Conservation (phyloP, 1,139 yeast species). For the Kodamaea alishanica region DNA sequence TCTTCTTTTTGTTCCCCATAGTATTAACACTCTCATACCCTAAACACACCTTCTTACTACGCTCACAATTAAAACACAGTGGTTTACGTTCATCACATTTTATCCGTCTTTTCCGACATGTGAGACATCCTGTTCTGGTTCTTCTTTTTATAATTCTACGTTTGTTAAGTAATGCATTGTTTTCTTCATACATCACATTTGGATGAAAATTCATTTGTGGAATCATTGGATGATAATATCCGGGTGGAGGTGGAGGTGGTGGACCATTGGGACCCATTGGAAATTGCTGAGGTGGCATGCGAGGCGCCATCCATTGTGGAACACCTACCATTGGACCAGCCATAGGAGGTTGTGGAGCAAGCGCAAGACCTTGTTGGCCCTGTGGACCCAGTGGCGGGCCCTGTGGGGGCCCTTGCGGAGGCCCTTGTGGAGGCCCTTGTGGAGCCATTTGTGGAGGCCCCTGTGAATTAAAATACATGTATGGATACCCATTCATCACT, state of each 20-base stretch:
- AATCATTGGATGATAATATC: conserved; percentile 9
- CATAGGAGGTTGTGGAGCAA: conserved; percentile 6
- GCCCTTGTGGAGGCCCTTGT: conserved; percentile 6
- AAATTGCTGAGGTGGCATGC: conserved; percentile 3
- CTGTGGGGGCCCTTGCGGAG: conserved; percentile 8
- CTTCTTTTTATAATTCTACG: conserved; percentile 36
- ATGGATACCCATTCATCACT: too few species aligned
- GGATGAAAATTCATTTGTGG: conserved; percentile 6
- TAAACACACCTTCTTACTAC: conserved; percentile 63
- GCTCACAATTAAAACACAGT: conserved; percentile 67
- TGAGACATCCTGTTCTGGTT: conserved; percentile 28
- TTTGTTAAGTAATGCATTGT: conserved; percentile 35
- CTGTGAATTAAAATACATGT: conserved; percentile 1
- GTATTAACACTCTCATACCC: conserved; percentile 49
- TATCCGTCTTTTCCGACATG: conserved; percentile 29
- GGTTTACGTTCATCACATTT: conserved; percentile 52
- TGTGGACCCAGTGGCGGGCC: conserved; percentile 2
- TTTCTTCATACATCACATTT: conserved; percentile 24
- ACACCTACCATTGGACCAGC: conserved; percentile 2
- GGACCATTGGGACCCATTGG: conserved; percentile 1
- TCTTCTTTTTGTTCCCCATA: conserved; percentile 10
- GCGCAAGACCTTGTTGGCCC: not conserved
- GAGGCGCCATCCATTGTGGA: conserved; percentile 1
- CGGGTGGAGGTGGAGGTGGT: conserved; percentile 6
- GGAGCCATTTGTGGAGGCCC: conserved; percentile 9